A percentile compares a stretch with the other conserved stretches of the same genome.
These are phyloP conservation scores for Coix lacrymajobi DNA, from an alignment of 176 grass and related monocot species.

Conservation along the genomic window DNA sequence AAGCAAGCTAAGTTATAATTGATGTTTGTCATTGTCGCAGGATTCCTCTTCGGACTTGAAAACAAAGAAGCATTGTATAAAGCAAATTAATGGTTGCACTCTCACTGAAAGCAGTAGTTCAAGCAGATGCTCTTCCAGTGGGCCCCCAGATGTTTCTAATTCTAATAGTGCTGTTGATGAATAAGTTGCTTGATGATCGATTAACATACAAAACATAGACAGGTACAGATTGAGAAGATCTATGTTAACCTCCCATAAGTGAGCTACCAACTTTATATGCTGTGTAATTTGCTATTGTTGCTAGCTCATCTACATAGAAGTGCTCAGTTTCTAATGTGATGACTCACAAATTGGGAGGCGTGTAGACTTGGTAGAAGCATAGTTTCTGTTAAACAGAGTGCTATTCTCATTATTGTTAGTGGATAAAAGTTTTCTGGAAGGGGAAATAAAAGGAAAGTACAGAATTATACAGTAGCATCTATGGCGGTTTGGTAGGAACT, in stretches of 20 bases:
- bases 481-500: not conserved
- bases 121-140: constrained; percentile 56
- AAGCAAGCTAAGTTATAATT: constrained; percentile 10
- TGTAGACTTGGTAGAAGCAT: not conserved
- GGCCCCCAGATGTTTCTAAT: constrained; percentile 47
- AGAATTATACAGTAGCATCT: not conserved
- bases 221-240: constrained; percentile 9
- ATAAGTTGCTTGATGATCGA: constrained; percentile 31
- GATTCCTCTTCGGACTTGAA: constrained; percentile 53
- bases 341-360: not conserved
- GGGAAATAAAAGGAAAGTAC: not conserved
- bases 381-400: not conserved
- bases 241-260: not conserved
- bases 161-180: constrained; percentile 48
- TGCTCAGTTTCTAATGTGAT: not conserved
- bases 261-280: not conserved
- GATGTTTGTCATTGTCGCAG: constrained; percentile 28
- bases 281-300: constrained; percentile 1
- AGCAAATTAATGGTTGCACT: constrained; percentile 30
- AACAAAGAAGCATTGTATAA: constrained; percentile 45
- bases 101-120: constrained; percentile 47
- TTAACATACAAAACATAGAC: not conserved
- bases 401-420: not conserved
- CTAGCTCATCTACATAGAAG: not conserved
- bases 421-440: not conserved